Conservation (phyloP, 2,329 filamentous ascomycete genomes). For the Karstenula rhodostoma region DNA sequence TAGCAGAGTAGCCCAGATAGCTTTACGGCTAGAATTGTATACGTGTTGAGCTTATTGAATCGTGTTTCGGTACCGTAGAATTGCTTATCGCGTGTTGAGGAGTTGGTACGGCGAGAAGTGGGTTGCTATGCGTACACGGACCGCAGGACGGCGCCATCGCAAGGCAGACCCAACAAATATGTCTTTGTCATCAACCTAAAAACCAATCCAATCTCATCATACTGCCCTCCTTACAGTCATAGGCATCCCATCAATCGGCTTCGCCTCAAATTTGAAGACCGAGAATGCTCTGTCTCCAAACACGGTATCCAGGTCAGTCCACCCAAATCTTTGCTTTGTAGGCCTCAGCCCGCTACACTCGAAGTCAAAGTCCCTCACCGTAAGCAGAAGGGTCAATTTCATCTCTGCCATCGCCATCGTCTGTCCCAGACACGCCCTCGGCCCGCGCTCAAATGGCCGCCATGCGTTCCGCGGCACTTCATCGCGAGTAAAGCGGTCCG, state of each 20-base stretch:
- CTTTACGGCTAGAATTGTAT: too few relatives aligned
- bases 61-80: too few relatives aligned
- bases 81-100: too few relatives aligned
- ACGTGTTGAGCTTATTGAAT: too few relatives aligned
- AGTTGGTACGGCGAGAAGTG: too few relatives aligned
- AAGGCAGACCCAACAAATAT: background rate
- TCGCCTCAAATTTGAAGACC: conserved; percentile 42
- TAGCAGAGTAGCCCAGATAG: too few relatives aligned
- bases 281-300: conserved; percentile 45
- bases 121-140: too few relatives aligned
- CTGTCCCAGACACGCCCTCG: conserved; percentile 66
- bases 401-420: conserved; percentile 63
- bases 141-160: too few relatives aligned
- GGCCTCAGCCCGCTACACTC: conserved; percentile 36
- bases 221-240: conserved; percentile 33
- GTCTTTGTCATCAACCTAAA: background rate
- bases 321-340: conserved; percentile 34
- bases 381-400: conserved; percentile 60
- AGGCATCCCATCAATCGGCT: conserved; percentile 41
- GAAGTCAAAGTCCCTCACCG: conserved; percentile 61
- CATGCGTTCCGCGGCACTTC: conserved; percentile 58
- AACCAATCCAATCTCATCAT: background rate
- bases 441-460: conserved; percentile 64
- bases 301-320: conserved; percentile 36
- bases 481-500: conserved; percentile 50